A percentile compares a stretch with the other conserved stretches of the same genome.
phyloP scores from a whole-genome alignment of 2,329 filamentous ascomycete genomes.

The Colletotrichum navitas region DNA sequence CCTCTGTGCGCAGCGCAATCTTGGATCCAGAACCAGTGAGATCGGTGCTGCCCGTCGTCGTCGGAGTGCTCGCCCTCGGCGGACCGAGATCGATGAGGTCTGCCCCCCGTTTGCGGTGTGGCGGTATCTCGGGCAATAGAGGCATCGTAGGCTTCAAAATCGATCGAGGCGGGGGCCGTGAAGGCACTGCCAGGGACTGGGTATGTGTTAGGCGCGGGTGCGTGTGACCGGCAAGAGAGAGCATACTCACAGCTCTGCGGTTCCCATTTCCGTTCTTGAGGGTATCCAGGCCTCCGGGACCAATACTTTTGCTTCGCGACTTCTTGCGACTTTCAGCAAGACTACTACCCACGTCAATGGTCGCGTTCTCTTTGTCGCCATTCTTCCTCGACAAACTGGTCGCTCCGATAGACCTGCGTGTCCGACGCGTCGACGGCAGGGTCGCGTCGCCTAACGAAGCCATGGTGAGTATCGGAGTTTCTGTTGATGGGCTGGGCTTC shows the following conservation, averaged over 20 bases:
- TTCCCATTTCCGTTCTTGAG: conserved; percentile 82
- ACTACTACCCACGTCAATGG: conserved; percentile 71
- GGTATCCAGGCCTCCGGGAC: conserved; percentile 88
- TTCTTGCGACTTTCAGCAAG: conserved; percentile 71
- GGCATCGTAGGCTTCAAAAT: conserved; percentile 87
- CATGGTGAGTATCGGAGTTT: conserved; percentile 48
- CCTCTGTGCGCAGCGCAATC: conserved; percentile 75
- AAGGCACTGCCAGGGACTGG: conserved; percentile 69
- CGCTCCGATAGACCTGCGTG: conserved; percentile 78
- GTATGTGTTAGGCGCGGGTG: conserved; percentile 42
- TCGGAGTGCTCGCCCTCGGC: conserved; percentile 57
- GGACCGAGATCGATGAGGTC: conserved; percentile 43
- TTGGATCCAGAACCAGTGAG: conserved; percentile 59
- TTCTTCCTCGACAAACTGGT: conserved; percentile 26
- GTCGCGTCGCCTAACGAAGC: conserved; percentile 59
- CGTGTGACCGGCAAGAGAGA: not conserved
- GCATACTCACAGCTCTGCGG: conserved; percentile 76
- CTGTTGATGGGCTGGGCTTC: conserved; percentile 15
- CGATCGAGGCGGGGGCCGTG: conserved; percentile 69
- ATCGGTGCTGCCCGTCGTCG: conserved; percentile 47
- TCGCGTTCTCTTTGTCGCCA: conserved; percentile 84
- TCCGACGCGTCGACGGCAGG: conserved; percentile 67
- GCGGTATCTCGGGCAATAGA: conserved; percentile 74
- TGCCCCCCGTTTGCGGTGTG: conserved; percentile 62
- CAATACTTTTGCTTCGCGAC: conserved; percentile 94